These are phyloP conservation scores for Colletotrichum destructivum DNA, from an alignment of 2,329 filamentous ascomycete genomes.

Conservation along the genomic window DNA sequence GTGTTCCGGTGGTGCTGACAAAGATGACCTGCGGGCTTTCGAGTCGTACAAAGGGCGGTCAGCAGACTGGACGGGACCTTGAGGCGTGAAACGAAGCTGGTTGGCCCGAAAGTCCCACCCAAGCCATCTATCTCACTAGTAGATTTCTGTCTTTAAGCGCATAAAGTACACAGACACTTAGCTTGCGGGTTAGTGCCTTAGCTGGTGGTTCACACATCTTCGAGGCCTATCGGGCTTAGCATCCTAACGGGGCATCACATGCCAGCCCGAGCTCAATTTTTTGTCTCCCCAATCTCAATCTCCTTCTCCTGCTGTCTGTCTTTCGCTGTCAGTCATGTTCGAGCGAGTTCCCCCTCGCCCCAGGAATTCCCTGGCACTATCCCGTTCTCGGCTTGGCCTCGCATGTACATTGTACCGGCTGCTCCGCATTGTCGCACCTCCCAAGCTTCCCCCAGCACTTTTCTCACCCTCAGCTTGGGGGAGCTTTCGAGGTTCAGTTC, in stretches of 20 bases:
- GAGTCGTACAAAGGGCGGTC: slow-evolving; percentile 20
- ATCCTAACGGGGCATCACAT: slow-evolving; percentile 43
- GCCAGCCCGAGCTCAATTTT: slow-evolving; percentile 24
- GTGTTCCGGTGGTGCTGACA: slow-evolving; percentile 2
- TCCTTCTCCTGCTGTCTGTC: slow-evolving; percentile 33
- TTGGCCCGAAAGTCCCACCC: slow-evolving; percentile 3
- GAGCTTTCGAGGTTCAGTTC: slow-evolving; percentile 28
- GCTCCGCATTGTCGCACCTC: slow-evolving; percentile 32
- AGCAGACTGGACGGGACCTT: background rate
- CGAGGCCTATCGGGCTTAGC: slow-evolving; percentile 22
- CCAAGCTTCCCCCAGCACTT: slow-evolving; percentile 38
- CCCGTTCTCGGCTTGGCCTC: slow-evolving; percentile 38
- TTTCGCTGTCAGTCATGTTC: slow-evolving; percentile 34
- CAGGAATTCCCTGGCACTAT: slow-evolving; percentile 34
- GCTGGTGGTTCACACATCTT: background rate
- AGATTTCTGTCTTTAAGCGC: too few species aligned
- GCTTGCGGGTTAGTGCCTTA: background rate
- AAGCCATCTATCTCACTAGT: background rate
- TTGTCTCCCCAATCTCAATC: slow-evolving; percentile 12
- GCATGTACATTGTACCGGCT: slow-evolving; percentile 31
- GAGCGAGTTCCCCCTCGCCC: slow-evolving; percentile 19
- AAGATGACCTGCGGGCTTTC: background rate
- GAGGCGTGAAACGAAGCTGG: background rate
- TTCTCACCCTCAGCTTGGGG: slow-evolving; percentile 14
- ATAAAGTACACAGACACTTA: too few species aligned